Evolutionary conservation across 2,329 filamentous ascomycete genomes (phyloP), one percentile per base, ranked within the genome.

Genomic region (Eurotiales sp.): DNA sequence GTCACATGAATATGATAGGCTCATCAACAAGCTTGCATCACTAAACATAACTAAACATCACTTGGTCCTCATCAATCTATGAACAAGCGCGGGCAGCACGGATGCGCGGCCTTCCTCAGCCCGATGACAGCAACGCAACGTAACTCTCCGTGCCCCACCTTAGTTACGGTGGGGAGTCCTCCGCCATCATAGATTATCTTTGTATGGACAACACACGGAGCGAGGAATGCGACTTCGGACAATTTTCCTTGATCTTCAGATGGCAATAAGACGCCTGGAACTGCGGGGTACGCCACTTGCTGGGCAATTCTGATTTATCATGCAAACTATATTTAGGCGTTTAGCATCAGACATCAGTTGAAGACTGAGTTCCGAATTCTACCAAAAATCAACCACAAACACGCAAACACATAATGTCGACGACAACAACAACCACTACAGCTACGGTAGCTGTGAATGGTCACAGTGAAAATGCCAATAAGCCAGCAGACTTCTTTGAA

Each of bases 401-500:
- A 32, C 10, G 15, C 30, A 34, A 4, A 34, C 29, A 12, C 45
- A 40, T 17, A 12, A 41, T 41, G 39, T 41, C 39, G 19, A 41
- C 39, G 6, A 41, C 39, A 41, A 41, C 39, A 2, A 41, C 39
- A 21, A 41, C 39, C 2, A 22, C 39, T 22, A 41, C 39, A 12
- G n/a, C 39, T 5, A 25, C 39, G 8, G 14, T 25, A 22, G 27
- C 14, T 19, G 55, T 55, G 21, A 29, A 32, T 46, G 23, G 27
- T 11, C 8, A 6, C 8, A n/a, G n/a, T n/a, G n/a, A n/a, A n/a
- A n/a, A n/a, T n/a, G 15, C 3, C 8, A 48, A 43, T 15, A 53
- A 44, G 6, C 27, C 25, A 19, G 37, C 37, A 12, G 46, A 39
- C 23, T 55, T 53, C 25, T 55, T 34, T 21, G 43, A 55, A 42